Evolutionary conservation across 2,329 filamentous ascomycete species (phyloP).

Genomic region (Sarocladium strictum): DNA sequence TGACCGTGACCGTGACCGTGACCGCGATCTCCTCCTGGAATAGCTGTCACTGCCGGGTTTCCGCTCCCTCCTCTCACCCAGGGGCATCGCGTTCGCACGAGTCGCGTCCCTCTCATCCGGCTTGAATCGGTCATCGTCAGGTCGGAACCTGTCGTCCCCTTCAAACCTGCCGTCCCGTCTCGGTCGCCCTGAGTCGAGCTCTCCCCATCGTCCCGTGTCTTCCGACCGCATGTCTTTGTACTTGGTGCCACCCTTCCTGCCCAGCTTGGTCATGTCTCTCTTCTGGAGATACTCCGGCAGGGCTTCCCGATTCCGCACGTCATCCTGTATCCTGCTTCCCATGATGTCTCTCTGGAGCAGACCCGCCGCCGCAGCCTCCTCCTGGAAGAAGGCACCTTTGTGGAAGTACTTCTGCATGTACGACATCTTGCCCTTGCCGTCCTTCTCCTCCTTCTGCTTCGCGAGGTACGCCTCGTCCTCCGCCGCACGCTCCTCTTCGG

Average conservation of each 20-base stretch:
- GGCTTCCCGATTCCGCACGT: conserved; percentile 73
- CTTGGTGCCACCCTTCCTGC: conserved; percentile 83
- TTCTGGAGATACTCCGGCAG: conserved; percentile 90
- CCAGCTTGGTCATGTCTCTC: conserved; percentile 87
- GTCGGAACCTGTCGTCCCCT: conserved; percentile 61
- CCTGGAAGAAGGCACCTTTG: conserved; percentile 91
- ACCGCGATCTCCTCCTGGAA: conserved; percentile 25
- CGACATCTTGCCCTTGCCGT: conserved; percentile 70
- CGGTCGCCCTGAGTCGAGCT: conserved; percentile 47
- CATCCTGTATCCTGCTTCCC: conserved; percentile 76
- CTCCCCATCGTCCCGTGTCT: conserved; percentile 85
- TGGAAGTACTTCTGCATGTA: conserved; percentile 97
- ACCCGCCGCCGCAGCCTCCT: conserved; percentile 69
- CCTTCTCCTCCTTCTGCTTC: conserved; percentile 73
- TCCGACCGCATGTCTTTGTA: conserved; percentile 85
- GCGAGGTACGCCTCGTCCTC: conserved; percentile 79
- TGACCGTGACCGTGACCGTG: conserved; percentile 23
- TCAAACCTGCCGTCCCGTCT: conserved; percentile 26
- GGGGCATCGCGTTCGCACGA: conserved; percentile 65
- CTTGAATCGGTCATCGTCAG: conserved; percentile 49
- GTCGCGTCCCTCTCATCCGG: conserved; percentile 39
- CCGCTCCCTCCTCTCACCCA: conserved; percentile 54
- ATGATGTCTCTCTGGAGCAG: conserved; percentile 79
- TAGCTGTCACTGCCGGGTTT: conserved; percentile 30
- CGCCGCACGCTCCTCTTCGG: conserved; percentile 74